Percentiles rank a stretch among this genome's conserved stretches.
phyloP scores from a whole-genome alignment of 2,329 filamentous ascomycete genomes.

The Ascochyta viciae-villosae region DNA sequence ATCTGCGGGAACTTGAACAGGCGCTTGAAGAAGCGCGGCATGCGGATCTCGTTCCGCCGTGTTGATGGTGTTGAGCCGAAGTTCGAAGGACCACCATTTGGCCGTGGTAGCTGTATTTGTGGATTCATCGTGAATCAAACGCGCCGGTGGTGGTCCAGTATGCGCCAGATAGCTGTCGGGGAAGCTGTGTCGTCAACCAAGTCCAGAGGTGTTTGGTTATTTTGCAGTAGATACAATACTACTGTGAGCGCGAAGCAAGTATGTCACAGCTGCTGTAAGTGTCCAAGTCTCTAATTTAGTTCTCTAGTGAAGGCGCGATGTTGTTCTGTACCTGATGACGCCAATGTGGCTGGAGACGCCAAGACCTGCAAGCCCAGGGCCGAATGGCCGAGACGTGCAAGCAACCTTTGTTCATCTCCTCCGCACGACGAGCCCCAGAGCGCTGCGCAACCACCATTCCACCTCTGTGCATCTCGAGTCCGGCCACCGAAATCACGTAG shows the following conservation, averaged over 20 bases:
- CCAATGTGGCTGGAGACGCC: slow-evolving; percentile 13
- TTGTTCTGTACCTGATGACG: slow-evolving; percentile 15
- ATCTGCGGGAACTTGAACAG: slow-evolving; percentile 76
- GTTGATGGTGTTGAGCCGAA: slow-evolving; percentile 60
- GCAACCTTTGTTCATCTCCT: slow-evolving; percentile 13
- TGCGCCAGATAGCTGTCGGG: slow-evolving; percentile 11
- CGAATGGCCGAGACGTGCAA: slow-evolving; percentile 7
- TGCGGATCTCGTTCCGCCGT: slow-evolving; percentile 61
- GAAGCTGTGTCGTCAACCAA: neutral
- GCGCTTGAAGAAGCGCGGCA: slow-evolving; percentile 72
- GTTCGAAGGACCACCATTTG: slow-evolving; percentile 61
- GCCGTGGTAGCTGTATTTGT: slow-evolving; percentile 65
- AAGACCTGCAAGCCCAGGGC: slow-evolving; percentile 14
- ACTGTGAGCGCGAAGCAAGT: neutral
- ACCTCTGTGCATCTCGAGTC: slow-evolving; percentile 20
- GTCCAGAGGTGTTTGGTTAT: neutral
- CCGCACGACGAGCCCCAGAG: slow-evolving; percentile 19
- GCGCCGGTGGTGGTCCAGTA: slow-evolving; percentile 5
- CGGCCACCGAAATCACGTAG: neutral
- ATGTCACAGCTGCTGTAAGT: neutral
- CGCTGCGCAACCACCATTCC: slow-evolving; percentile 23
- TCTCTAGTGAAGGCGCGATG: slow-evolving; percentile 5
- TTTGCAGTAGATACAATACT: neutral
- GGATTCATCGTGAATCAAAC: slow-evolving; percentile 59
- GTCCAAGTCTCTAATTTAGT: slow-evolving; percentile 1